Conservation (phyloP, 176 grass and related monocot species). For the Phyllostachys edulis region DNA sequence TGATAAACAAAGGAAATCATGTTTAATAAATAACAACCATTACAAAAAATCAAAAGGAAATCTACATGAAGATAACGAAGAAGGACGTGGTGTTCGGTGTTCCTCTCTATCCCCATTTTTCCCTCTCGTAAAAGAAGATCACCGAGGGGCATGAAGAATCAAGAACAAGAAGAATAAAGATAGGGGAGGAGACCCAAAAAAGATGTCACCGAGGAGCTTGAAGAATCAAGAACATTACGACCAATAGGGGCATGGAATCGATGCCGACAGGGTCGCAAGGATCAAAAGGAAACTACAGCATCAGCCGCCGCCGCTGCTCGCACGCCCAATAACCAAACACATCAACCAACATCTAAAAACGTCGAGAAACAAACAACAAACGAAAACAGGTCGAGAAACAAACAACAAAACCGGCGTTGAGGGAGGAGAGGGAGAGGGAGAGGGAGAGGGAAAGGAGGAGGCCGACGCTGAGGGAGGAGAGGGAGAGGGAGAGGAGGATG, state of each 20-base stretch:
- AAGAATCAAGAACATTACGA: conserved; percentile 39
- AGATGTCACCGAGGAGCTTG: neutral
- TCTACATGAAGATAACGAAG: neutral
- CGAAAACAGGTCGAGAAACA: too few relatives aligned
- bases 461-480: too few relatives aligned
- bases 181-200: neutral
- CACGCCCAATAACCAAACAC: conserved; percentile 9
- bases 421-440: too few relatives aligned
- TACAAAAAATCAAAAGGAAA: neutral
- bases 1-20: conserved; percentile 6
- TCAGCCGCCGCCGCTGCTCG: neutral
- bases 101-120: neutral
- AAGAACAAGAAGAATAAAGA: too few relatives aligned
- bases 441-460: too few relatives aligned
- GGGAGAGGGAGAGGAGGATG: too few relatives aligned
- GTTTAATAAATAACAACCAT: neutral
- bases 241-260: conserved; percentile 33
- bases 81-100: neutral
- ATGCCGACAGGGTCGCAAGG: neutral
- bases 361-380: neutral
- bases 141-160: too few relatives aligned
- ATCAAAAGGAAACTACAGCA: conserved; percentile 33
- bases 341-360: neutral
- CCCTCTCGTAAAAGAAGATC: neutral
- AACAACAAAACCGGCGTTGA: too few relatives aligned